phyloP scores from a whole-genome alignment of 176 grass and related monocot genomes.

The Ensete glaucum region DNA sequence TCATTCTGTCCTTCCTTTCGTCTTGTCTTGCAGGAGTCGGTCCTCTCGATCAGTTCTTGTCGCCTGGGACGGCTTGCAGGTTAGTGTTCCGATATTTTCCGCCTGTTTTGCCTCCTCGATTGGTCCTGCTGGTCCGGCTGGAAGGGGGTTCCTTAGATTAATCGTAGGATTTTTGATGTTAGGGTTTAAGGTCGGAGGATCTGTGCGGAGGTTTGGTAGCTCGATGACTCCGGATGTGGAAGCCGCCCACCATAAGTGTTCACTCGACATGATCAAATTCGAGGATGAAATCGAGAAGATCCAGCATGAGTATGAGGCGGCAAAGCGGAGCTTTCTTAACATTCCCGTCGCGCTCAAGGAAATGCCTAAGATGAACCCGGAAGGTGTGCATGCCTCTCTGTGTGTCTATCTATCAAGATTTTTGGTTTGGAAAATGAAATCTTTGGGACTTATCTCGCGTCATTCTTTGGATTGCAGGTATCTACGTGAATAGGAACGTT shows the following conservation, averaged over 20 bases:
- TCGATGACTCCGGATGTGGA: background rate
- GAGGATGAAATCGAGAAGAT: constrained; percentile 86
- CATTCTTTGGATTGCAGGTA: constrained; percentile 34
- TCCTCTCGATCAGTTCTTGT: constrained; percentile 15
- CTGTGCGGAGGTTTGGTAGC: constrained; percentile 1
- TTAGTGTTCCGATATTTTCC: constrained; percentile 3
- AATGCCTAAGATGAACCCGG: constrained; percentile 83
- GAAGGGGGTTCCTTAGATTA: background rate
- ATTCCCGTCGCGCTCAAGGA: constrained; percentile 67
- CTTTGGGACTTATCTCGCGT: background rate
- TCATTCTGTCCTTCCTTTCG: background rate
- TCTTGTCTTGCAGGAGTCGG: constrained; percentile 12
- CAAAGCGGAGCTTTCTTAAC: constrained; percentile 79
- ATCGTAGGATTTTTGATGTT: constrained; percentile 11
- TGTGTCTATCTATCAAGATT: background rate
- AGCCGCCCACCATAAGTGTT: background rate
- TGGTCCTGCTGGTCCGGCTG: background rate
- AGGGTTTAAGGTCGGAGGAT: constrained; percentile 13
- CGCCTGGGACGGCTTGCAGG: constrained; percentile 10
- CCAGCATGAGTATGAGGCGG: constrained; percentile 61
- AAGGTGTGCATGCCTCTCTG: constrained; percentile 23
- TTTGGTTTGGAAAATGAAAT: background rate
- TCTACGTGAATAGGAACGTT: constrained; percentile 85
- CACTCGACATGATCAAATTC: background rate
- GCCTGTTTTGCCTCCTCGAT: background rate